Evolutionary conservation across 352 stramenopile genomes (phyloP).

Genomic region (Peronospora tabacina): DNA sequence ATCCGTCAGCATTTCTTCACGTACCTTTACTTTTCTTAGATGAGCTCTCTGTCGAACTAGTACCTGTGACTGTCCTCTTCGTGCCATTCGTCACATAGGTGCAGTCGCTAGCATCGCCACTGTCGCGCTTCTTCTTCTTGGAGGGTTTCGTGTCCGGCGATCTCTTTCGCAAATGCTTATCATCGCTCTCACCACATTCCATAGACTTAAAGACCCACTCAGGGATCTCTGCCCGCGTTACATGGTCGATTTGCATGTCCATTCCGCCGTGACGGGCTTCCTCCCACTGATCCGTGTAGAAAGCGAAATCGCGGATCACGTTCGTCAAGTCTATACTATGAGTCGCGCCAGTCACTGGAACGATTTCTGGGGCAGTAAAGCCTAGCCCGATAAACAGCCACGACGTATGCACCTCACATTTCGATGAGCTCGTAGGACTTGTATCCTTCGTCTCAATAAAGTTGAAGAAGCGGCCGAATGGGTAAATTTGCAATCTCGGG

Average conservation of each 20-base stretch:
- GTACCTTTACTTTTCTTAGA: conserved; percentile 40
- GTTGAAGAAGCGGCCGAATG: conserved; percentile 81
- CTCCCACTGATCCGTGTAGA: conserved; percentile 70
- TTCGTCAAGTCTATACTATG: conserved; percentile 60
- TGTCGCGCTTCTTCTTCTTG: conserved; percentile 30
- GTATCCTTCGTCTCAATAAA: conserved; percentile 27
- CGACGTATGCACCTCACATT: conserved; percentile 33
- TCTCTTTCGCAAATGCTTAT: conserved; percentile 26
- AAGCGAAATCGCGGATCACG: conserved; percentile 71
- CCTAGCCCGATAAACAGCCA: conserved; percentile 75
- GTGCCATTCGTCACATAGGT: conserved; percentile 1
- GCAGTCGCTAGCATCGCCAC: conserved; percentile 8
- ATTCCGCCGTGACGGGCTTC: conserved; percentile 60
- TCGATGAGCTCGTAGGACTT: conserved; percentile 9
- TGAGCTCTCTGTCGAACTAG: conserved; percentile 8
- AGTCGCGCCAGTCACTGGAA: conserved; percentile 5
- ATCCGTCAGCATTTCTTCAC: conserved; percentile 19
- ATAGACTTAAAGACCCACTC: conserved; percentile 54
- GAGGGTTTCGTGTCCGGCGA: conserved; percentile 8
- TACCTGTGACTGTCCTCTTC: not conserved
- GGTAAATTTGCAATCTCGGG: conserved; percentile 49
- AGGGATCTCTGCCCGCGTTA: conserved; percentile 44
- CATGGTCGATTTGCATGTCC: conserved; percentile 76
- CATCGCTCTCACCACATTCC: conserved; percentile 13
- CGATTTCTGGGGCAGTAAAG: conserved; percentile 41